A percentile compares a stretch with the other conserved stretches of the same genome.
phyloP scores from a whole-genome alignment of 805 yeast species.

The Schwanniomyces pseudopolymorphus region DNA sequence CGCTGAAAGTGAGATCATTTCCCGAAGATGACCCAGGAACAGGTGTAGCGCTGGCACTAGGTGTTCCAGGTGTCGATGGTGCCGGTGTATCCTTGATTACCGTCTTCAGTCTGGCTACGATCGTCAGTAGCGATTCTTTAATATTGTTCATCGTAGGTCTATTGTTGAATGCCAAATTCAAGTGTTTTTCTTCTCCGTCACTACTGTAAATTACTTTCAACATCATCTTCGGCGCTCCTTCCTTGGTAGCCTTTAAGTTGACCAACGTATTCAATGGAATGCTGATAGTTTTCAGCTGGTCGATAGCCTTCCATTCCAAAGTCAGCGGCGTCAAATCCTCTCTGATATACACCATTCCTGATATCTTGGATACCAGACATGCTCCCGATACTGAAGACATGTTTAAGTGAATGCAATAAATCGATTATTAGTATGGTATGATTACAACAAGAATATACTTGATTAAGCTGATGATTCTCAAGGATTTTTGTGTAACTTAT shows the following conservation, averaged over 20 bases:
- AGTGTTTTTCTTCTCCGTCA: conserved; percentile 29
- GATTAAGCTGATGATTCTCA: neutral
- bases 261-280: conserved; percentile 35
- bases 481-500: neutral
- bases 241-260: conserved; percentile 70
- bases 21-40: conserved; percentile 6
- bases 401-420: neutral
- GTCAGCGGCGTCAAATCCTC: conserved; percentile 43
- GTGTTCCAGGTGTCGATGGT: conserved; percentile 6
- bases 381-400: conserved; percentile 39
- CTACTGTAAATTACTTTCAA: conserved; percentile 53
- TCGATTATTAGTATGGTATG: neutral
- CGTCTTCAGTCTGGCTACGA: conserved; percentile 64
- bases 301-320: conserved; percentile 45
- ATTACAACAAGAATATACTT: neutral
- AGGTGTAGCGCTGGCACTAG: conserved; percentile 4
- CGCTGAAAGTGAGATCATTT: conserved; percentile 18
- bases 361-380: conserved; percentile 38
- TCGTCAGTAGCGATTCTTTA: conserved; percentile 65
- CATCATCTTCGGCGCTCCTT: conserved; percentile 64
- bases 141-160: conserved; percentile 75
- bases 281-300: conserved; percentile 30
- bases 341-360: conserved; percentile 40
- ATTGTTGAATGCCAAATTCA: conserved; percentile 62
- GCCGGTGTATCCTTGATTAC: conserved; percentile 41